Evolutionary conservation across 208 protist genomes (phyloP).

Genomic region (Balamuthia mandrillaris): DNA sequence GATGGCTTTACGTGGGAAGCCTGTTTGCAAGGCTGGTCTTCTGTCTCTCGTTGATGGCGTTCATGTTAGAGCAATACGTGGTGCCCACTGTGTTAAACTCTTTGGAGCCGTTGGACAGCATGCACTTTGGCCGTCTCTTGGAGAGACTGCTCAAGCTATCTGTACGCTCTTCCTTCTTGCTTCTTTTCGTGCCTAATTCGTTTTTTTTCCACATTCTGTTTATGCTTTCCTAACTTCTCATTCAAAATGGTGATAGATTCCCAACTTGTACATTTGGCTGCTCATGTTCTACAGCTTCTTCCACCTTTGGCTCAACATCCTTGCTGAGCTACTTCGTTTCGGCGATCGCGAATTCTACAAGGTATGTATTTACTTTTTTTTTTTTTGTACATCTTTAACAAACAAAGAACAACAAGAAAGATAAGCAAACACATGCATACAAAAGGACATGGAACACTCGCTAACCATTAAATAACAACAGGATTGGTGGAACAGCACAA

Average conservation of each 20-base stretch:
- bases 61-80: slow-evolving; percentile 26
- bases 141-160: slow-evolving; percentile 23
- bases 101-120: background rate
- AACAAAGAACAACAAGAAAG: too few species aligned
- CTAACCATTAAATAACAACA: background rate
- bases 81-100: slow-evolving; percentile 3
- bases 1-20: slow-evolving; percentile 33
- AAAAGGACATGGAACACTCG: too few species aligned
- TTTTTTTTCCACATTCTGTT: too few species aligned
- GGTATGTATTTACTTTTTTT: background rate
- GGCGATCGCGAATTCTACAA: slow-evolving; percentile 61
- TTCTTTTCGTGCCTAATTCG: background rate
- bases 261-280: slow-evolving; percentile 19
- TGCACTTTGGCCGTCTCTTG: background rate
- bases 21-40: background rate
- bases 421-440: too few species aligned
- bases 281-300: slow-evolving; percentile 59
- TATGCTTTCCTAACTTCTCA: too few species aligned
- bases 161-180: background rate
- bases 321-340: slow-evolving; percentile 54
- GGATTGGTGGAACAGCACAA: slow-evolving; percentile 60
- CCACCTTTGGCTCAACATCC: slow-evolving; percentile 49
- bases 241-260: background rate
- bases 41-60: background rate
- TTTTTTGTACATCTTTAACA: too few species aligned